These are phyloP conservation scores for Hordeum vulgare DNA, from an alignment of 176 grass and related monocot genomes.

Conservation along the genomic window MorexV3_pseudomolecules_assembly NC_058521.1:330611620-330612119, in stretches of 20 bases:
- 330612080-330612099: conserved; percentile 51
- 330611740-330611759: not conserved
- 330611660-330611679: not conserved
- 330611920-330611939: not conserved
- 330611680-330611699: not conserved
- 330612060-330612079: conserved; percentile 16
- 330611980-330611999: conserved; percentile 18
- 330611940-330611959: not conserved
- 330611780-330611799: not conserved
- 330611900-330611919: not conserved
- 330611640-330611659: conserved; percentile 58
- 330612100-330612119: conserved; percentile 94
- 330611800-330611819: conserved; percentile 14
- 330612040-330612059: conserved; percentile 1
- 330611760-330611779: not conserved
- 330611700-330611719: conserved; percentile 1
- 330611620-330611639: conserved; percentile 99
- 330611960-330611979: not conserved
- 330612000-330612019: not conserved
- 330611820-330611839: not conserved
- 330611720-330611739: not conserved
- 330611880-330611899: not conserved
- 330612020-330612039: not conserved
- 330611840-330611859: not conserved
- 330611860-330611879: not conserved